Evolutionary conservation across 2,329 filamentous ascomycete genomes (phyloP).

Genomic region (Pyrenophora teres): DNA sequence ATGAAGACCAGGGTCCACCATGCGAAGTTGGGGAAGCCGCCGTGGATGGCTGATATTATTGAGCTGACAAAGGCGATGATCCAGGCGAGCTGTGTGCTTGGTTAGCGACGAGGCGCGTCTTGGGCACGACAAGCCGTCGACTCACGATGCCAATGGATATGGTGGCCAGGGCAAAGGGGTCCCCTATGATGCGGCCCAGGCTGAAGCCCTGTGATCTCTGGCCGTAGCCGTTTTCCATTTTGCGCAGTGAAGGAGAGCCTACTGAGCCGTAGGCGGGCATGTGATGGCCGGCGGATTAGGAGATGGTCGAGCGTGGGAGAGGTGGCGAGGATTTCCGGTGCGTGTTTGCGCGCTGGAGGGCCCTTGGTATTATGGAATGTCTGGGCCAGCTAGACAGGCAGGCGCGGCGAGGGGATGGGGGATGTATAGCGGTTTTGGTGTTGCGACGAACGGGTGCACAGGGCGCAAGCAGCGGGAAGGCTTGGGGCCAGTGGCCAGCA

Average conservation of each 20-base stretch:
- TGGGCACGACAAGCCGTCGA: slow-evolving; percentile 25
- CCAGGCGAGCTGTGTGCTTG: slow-evolving; percentile 79
- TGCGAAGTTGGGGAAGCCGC: slow-evolving; percentile 77
- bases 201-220: slow-evolving; percentile 61
- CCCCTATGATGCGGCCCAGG: slow-evolving; percentile 88
- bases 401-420: slow-evolving; percentile 3
- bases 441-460: slow-evolving; percentile 10
- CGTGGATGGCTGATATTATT: slow-evolving; percentile 69
- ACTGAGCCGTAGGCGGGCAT: slow-evolving; percentile 78
- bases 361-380: slow-evolving; percentile 1
- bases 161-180: slow-evolving; percentile 94
- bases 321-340: too few relatives aligned
- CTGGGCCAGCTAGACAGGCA: slow-evolving; percentile 11
- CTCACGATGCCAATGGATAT: slow-evolving; percentile 88
- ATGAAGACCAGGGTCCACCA: slow-evolving; percentile 93
- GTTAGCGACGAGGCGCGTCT: slow-evolving; percentile 22
- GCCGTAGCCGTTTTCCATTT: slow-evolving; percentile 71
- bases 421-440: slow-evolving; percentile 4
- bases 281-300: slow-evolving; percentile 50
- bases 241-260: slow-evolving; percentile 73
- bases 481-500: slow-evolving; percentile 14
- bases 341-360: too few relatives aligned
- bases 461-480: slow-evolving; percentile 10
- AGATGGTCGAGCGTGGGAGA: slow-evolving; percentile 16
- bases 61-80: slow-evolving; percentile 87